These are phyloP conservation scores for Gymnopilus junonius DNA, from an alignment of 768 basidiomycete genomes.

Conservation along the genomic window DNA sequence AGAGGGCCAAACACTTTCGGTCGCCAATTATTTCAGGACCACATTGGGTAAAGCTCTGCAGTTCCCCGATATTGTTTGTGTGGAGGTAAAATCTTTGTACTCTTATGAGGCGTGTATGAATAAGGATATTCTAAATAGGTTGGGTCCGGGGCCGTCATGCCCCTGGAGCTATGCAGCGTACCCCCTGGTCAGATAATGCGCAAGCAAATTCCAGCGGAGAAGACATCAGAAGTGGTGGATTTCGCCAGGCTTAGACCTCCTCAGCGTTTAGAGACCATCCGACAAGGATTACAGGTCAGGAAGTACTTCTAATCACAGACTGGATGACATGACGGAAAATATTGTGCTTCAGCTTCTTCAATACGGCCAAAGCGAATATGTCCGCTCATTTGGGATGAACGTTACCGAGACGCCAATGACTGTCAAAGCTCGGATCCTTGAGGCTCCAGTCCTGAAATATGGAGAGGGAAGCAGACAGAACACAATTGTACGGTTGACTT, in stretches of 20 bases:
- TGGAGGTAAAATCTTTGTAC: conserved; percentile 45
- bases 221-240: conserved; percentile 61
- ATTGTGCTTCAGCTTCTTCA: conserved; percentile 53
- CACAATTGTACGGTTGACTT: conserved; percentile 52
- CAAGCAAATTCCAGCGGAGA: conserved; percentile 70
- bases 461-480: conserved; percentile 55
- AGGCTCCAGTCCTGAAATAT: conserved; percentile 68
- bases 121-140: conserved; percentile 47
- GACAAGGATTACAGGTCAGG: conserved; percentile 54
- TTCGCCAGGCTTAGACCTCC: conserved; percentile 70
- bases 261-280: conserved; percentile 63
- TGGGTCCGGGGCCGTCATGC: conserved; percentile 62
- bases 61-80: conserved; percentile 56
- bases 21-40: conserved; percentile 39
- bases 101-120: too few species aligned
- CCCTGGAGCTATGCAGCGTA: conserved; percentile 69
- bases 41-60: conserved; percentile 39
- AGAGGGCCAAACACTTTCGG: conserved; percentile 50
- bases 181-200: conserved; percentile 69
- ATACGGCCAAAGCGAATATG: conserved; percentile 77
- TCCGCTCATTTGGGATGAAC: conserved; percentile 79
- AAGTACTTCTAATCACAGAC: neutral
- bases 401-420: conserved; percentile 54
- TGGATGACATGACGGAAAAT: conserved; percentile 40
- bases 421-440: conserved; percentile 64